Conservation (phyloP, 2,329 filamentous ascomycete genomes). For the Diaporthe caulivora region DNA sequence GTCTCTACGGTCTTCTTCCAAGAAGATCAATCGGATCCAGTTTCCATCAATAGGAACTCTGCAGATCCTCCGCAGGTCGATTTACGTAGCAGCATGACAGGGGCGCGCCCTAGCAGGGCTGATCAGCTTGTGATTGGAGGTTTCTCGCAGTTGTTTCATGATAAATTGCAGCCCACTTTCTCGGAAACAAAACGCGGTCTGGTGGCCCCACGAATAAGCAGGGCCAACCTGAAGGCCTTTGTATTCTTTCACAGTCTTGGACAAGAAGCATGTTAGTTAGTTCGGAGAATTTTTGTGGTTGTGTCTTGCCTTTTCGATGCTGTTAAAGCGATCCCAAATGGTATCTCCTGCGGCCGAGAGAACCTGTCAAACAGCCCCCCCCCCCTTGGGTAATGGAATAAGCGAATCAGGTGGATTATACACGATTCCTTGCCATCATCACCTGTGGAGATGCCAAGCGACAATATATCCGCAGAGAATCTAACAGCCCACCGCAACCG, state of each 20-base stretch:
- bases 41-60: not conserved
- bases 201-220: not conserved
- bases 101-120: not conserved
- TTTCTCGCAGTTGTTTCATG: conserved; percentile 18
- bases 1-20: not conserved
- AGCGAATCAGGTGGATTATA: not conserved
- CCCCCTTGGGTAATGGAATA: not conserved
- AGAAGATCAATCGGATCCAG: not conserved
- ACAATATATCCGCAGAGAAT: conserved; percentile 4
- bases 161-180: conserved; percentile 26
- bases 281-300: not conserved
- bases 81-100: not conserved
- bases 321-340: not conserved
- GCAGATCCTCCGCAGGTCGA: not conserved
- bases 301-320: not conserved
- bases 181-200: conserved; percentile 6
- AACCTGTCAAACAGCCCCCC: not conserved
- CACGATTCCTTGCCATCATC: not conserved
- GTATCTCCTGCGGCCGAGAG: not conserved
- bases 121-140: conserved; percentile 3
- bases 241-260: not conserved
- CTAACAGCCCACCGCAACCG: conserved; percentile 5
- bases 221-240: not conserved
- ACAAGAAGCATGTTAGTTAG: not conserved
- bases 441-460: conserved; percentile 15